A percentile compares a stretch with the other conserved stretches of the same genome.
phyloP scores from a whole-genome alignment of 208 protist genomes.

The Trypanosoma platydactyli region DNA sequence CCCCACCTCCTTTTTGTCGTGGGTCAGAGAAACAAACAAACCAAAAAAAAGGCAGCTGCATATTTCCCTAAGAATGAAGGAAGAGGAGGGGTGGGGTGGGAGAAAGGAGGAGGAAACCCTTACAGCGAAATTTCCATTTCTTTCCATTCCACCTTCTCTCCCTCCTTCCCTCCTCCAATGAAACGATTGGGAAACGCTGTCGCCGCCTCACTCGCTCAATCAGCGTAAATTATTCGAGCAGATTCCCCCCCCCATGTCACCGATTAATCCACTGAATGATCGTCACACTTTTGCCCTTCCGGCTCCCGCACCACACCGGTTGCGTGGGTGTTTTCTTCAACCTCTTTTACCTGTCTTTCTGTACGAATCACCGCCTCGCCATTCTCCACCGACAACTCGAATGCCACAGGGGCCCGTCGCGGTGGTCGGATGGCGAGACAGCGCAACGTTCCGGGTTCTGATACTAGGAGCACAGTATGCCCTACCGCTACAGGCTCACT shows the following conservation, averaged over 20 bases:
- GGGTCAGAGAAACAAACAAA: background rate
- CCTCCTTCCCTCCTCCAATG: too few relatives aligned
- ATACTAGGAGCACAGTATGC: constrained; percentile 55
- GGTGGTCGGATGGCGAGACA: constrained; percentile 48
- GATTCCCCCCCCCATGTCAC: too few relatives aligned
- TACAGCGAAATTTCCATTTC: too few relatives aligned
- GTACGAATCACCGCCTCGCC: constrained; percentile 15
- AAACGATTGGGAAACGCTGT: too few relatives aligned
- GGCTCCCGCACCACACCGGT: too few relatives aligned
- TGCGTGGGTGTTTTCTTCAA: background rate
- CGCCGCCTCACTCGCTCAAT: too few relatives aligned
- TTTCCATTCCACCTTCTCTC: too few relatives aligned
- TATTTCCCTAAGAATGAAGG: too few relatives aligned
- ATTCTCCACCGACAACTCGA: constrained; percentile 20
- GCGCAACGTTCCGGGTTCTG: constrained; percentile 62
- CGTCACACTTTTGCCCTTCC: background rate
- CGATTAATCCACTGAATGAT: background rate
- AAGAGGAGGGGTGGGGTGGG: constrained; percentile 16
- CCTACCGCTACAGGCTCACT: constrained; percentile 53
- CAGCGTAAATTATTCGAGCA: too few relatives aligned
- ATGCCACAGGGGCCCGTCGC: constrained; percentile 31
- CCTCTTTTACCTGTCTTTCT: background rate
- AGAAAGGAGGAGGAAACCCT: too few relatives aligned
- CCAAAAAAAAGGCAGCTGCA: constrained; percentile 11
- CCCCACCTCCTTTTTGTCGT: too few relatives aligned